These are phyloP conservation scores for Mortierella sp. DNA, from an alignment of 371 early-diverging fungal genomes.

Conservation along the genomic window DNA sequence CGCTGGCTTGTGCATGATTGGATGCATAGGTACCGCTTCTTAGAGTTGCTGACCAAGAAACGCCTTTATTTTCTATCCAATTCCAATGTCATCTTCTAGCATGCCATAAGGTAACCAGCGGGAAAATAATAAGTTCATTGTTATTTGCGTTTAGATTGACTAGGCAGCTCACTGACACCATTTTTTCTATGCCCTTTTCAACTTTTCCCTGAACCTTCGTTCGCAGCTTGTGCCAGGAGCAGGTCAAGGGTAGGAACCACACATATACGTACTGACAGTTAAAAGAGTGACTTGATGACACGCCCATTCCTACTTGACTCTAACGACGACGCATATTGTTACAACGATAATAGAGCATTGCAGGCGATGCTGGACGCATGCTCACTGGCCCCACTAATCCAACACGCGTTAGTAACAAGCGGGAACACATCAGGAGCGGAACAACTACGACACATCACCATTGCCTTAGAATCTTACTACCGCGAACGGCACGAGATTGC, in stretches of 20 bases:
- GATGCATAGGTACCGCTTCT: too few relatives aligned
- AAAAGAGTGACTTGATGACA: too few relatives aligned
- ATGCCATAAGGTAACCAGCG: conserved; percentile 19
- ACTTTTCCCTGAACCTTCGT: not conserved
- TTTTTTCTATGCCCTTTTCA: not conserved
- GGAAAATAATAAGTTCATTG: not conserved
- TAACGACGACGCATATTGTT: not conserved
- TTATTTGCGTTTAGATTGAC: not conserved
- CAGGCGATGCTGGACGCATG: conserved; percentile 33
- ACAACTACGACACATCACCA: conserved; percentile 10
- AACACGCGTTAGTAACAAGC: conserved; percentile 8
- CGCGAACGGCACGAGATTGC: conserved; percentile 17
- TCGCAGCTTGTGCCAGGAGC: conserved; percentile 18
- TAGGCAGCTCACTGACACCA: not conserved
- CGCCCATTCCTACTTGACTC: not conserved
- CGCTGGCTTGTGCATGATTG: too few relatives aligned
- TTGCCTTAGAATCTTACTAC: conserved; percentile 12
- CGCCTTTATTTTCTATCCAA: not conserved
- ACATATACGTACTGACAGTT: not conserved
- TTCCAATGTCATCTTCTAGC: not conserved
- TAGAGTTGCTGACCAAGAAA: not conserved
- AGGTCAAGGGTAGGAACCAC: conserved; percentile 21
- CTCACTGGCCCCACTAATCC: conserved; percentile 24
- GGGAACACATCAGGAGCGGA: not conserved
- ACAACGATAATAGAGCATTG: conserved; percentile 1